These are phyloP conservation scores for Leccinellum albellum DNA, from an alignment of 768 basidiomycete genomes.

Conservation along the genomic window DNA sequence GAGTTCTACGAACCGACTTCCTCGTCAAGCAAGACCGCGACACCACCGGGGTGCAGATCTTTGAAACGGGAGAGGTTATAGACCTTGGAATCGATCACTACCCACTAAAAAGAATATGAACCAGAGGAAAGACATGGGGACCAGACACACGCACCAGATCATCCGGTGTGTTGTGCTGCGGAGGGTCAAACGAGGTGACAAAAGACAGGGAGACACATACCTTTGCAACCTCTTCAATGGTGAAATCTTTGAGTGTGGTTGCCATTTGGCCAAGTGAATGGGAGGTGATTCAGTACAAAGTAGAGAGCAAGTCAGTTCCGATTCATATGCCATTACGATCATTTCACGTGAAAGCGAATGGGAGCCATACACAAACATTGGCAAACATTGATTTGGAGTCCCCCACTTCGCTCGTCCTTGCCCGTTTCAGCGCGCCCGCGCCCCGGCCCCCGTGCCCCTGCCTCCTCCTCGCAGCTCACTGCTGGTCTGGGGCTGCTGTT, in stretches of 20 bases:
- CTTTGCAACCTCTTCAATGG: constrained; percentile 57
- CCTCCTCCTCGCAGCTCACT: too few species aligned
- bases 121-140: background rate
- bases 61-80: constrained; percentile 81
- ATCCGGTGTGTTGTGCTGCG: constrained; percentile 69
- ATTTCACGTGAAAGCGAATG: constrained; percentile 8
- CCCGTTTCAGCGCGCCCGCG: too few species aligned
- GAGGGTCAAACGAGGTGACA: background rate
- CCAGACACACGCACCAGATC: constrained; percentile 56
- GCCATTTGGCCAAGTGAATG: constrained; percentile 19
- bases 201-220: constrained; percentile 26
- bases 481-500: too few species aligned
- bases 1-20: constrained; percentile 60
- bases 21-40: constrained; percentile 68
- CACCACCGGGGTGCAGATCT: constrained; percentile 80
- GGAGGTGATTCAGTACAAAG: background rate
- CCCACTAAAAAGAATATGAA: constrained; percentile 50
- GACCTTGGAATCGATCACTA: constrained; percentile 80
- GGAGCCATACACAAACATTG: background rate
- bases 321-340: background rate
- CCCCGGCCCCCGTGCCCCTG: too few species aligned
- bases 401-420: too few species aligned
- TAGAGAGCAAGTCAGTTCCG: background rate
- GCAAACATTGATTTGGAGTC: background rate
- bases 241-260: constrained; percentile 41